Conservation (phyloP, 805 yeast species). For the Komagataella kurtzmanii region DNA sequence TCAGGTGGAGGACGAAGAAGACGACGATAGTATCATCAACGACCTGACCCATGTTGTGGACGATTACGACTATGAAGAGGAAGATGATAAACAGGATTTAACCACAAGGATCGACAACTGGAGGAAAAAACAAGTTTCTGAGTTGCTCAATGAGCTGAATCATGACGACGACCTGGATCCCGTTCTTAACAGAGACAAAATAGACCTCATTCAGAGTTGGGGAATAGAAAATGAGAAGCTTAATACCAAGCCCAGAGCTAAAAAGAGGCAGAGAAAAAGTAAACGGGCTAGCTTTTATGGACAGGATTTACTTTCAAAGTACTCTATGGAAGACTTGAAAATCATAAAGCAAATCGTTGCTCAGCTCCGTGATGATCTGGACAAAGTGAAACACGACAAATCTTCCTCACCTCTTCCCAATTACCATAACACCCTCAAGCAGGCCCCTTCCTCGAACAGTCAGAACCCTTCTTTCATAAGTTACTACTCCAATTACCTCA, state of each 20-base stretch:
- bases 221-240: slow-evolving; percentile 13
- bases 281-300: slow-evolving; percentile 8
- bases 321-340: slow-evolving; percentile 9
- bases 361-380: slow-evolving; percentile 7
- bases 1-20: slow-evolving; percentile 9
- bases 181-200: slow-evolving; percentile 9
- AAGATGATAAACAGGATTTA: slow-evolving; percentile 11
- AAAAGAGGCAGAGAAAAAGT: background rate
- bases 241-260: slow-evolving; percentile 1
- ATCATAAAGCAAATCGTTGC: slow-evolving; percentile 8
- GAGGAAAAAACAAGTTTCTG: slow-evolving; percentile 15
- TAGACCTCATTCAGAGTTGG: slow-evolving; percentile 16
- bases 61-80: slow-evolving; percentile 1
- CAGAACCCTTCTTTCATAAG: background rate
- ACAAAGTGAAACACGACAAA: background rate
- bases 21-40: slow-evolving; percentile 15
- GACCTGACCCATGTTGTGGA: slow-evolving; percentile 12
- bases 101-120: slow-evolving; percentile 16
- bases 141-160: slow-evolving; percentile 9
- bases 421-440: background rate
- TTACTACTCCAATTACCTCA: slow-evolving; percentile 1
- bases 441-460: background rate
- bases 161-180: slow-evolving; percentile 5
- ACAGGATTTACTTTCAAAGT: slow-evolving; percentile 9
- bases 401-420: background rate